Evolutionary conservation across 2,329 filamentous ascomycete species (phyloP).

Genomic region (Trichoderma koningiopsis): DNA sequence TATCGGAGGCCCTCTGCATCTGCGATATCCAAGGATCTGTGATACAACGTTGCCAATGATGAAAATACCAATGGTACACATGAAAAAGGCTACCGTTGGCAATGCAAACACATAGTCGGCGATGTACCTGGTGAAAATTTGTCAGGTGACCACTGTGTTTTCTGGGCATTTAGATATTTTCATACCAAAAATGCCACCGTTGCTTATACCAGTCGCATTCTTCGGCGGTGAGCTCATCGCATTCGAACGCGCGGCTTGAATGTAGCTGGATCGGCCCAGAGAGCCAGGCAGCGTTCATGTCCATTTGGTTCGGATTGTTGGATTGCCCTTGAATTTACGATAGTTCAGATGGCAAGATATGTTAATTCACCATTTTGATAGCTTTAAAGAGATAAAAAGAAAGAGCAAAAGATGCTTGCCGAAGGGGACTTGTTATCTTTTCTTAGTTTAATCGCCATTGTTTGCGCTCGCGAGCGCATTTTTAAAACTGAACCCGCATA

Average conservation of each 20-base stretch:
- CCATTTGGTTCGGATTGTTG: not conserved
- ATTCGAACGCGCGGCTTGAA: not conserved
- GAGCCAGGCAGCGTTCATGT: not conserved
- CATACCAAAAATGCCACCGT: not conserved
- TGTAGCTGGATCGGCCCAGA: not conserved
- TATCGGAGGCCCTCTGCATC: not conserved
- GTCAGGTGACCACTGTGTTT: not conserved
- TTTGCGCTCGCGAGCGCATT: not conserved
- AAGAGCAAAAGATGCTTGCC: not conserved
- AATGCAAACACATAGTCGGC: not conserved
- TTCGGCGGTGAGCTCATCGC: not conserved
- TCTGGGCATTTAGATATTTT: not conserved
- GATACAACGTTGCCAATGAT: not conserved
- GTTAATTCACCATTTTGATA: not conserved
- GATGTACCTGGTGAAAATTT: not conserved
- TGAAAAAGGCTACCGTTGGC: not conserved
- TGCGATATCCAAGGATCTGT: not conserved
- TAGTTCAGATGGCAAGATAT: fast-evolving
- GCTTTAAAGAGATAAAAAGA: not conserved
- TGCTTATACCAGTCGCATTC: not conserved
- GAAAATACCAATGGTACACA: not conserved
- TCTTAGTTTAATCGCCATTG: not conserved
- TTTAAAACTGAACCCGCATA: not conserved
- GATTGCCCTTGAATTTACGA: not conserved
- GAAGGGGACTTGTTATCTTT: not conserved